Evolutionary conservation across 495 filamentous ascomycete species (phyloP), one percentile per base, ranked within the genome.

Genomic region (Clohesyomyces aquaticus): DNA sequence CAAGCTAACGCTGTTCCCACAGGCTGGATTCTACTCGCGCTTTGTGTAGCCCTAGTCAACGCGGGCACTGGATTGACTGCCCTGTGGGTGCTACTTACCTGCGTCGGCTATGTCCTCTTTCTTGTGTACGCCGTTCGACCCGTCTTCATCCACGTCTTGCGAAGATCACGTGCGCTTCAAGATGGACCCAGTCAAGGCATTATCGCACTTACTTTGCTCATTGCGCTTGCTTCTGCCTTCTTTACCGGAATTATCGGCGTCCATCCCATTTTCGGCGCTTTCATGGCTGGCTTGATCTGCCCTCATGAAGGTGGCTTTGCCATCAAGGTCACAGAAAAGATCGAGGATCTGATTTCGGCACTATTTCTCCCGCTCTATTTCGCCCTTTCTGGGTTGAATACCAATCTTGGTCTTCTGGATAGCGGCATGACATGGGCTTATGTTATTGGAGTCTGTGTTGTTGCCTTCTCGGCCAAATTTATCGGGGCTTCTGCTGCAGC

Each of bases 331-430:
- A 93, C 93, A 0, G 94, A 98, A 71, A 98, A 98, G 79, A 85
- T 98, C 54, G 94, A 98, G 72, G 94, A 98, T 77, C 76, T 98
- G 8, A 88, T 98, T 50, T 83, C 86, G 0, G 85, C 91, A 22
- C 79, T 98, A n/a, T 91, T 98, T 64, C 78, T 97, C 12, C 94
- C 94, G 0, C 86, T 98, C 3, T 98, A 98, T 73, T 98, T 98
- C 77, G 91, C 94, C 2, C 81, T 96, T 9, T 97, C 94, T 23
- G 94, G 94, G 0, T 77, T 98, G 29, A 90, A 82, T 71, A 98
- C 94, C 4, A 88, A 98, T 71, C 78, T 98, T 47, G 94, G 92
- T 23, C 79, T 97, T 18, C 79, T 98, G 52, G 81, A 96, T 65
- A 87, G 77, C 57, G 93, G 91, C 0, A 87, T 88, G 26, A 88